Evolutionary conservation across 306 rosid genomes (phyloP), one percentile per base, ranked within the genome.

Genomic region (Sindora glabra): DNA sequence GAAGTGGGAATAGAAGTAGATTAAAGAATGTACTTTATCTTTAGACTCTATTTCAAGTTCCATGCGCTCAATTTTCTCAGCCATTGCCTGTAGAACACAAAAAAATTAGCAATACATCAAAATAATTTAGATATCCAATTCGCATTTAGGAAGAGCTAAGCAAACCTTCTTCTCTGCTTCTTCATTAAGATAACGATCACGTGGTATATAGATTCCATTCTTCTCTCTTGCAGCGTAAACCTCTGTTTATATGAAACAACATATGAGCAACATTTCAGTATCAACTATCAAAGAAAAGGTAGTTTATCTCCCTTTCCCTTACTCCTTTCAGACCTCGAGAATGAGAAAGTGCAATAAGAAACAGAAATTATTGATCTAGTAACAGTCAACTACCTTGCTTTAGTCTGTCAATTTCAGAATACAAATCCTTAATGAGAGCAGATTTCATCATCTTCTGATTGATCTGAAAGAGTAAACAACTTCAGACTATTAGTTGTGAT

Each of bases 401-500:
- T 47, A 94, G 90, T 60, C 94, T 79, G 76, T 89, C 97, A 64
- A 89, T 94, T 72, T 89, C 99, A 69, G 94, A 75, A 77, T 94
- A 94, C 75, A 94, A 81, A 74, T 94, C 99, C 77, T 89, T 94
- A 45, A 94, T 94, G 84, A 94, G 49, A 29, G 99, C 97, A 75
- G 99, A 89, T 74, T 94, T 94, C 99, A 94, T 89, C 99, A 94
- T 89, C 80, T 94, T 94, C 77, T 94, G 99, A 68, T 94, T 94
- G 65, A 94, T 59, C 97, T 94, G 92, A 67, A 67, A 77, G 26
- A 62, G 14, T 10, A 47, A 78, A 22, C 55, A 57, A 58, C 59
- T 34, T 69, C 6, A 59, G 62, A 56, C 36, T 42, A 64, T 75
- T 67, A 72, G 60, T 48, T 34, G 39, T 69, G 56, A 52, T 11